These are phyloP conservation scores for Paramarasmius palmivorus DNA, from an alignment of 1,284 basidiomycete genomes.

Conservation along the genomic window DNA sequence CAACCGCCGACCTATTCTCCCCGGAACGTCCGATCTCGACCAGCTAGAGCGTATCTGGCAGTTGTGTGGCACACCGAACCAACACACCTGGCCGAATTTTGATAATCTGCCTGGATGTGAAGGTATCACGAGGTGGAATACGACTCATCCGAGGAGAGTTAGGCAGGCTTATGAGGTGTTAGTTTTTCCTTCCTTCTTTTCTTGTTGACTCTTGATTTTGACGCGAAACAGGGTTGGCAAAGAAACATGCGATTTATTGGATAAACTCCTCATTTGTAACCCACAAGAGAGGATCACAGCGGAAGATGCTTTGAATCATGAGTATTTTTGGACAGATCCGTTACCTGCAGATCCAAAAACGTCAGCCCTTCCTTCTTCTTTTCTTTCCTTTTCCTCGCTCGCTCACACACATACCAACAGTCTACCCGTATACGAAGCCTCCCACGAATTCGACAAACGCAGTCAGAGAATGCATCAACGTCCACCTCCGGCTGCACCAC, in stretches of 20 bases:
- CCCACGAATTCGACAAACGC: conserved; percentile 84
- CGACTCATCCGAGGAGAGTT: conserved; percentile 50
- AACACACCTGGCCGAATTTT: conserved; percentile 83
- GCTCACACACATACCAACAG: too few relatives aligned
- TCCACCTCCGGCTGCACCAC: not conserved
- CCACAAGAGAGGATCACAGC: conserved; percentile 93
- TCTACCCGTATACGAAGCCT: conserved; percentile 75
- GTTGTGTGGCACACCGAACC: conserved; percentile 86
- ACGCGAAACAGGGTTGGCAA: conserved; percentile 47
- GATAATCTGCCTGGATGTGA: conserved; percentile 80
- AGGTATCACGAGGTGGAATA: conserved; percentile 64
- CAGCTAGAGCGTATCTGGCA: conserved; percentile 90
- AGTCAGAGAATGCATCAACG: conserved; percentile 48
- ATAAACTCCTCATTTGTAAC: conserved; percentile 89
- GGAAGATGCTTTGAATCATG: conserved; percentile 81
- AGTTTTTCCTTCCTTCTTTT: conserved; percentile 18
- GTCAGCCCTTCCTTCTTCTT: conserved; percentile 43
- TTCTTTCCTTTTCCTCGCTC: conserved; percentile 15
- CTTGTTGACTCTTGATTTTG: conserved; percentile 13
- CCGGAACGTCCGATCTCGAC: conserved; percentile 86
- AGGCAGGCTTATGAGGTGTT: conserved; percentile 62
- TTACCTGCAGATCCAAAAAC: conserved; percentile 81
- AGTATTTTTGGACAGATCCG: conserved; percentile 92
- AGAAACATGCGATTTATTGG: conserved; percentile 89
- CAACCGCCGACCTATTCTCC: conserved; percentile 82